Evolutionary conservation across 2,329 filamentous ascomycete species (phyloP), one percentile per base, ranked within the genome.

Genomic region (Cladosporium sp.): DNA sequence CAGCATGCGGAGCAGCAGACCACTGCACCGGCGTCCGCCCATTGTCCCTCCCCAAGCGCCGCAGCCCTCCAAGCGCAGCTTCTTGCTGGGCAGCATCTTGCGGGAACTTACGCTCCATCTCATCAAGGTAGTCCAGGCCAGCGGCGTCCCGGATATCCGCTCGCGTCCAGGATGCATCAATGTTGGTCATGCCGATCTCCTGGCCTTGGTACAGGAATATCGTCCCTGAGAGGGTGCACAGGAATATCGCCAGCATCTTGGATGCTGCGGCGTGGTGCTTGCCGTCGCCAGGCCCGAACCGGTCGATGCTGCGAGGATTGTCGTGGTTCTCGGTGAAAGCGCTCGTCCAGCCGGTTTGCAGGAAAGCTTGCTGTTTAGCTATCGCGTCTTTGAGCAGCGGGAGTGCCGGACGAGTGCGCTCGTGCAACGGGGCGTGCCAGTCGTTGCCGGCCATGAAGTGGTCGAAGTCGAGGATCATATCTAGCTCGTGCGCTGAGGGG

Each of bases 131-230:
- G 28, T 53, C 50, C 28, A 53, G 18, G 2, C 50, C 50, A 3
- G 50, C 50, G 14, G 50, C 50, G 5, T 53, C 50, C 2, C 50
- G 18, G 28, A 53, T 18, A 33, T 53, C 50, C 11, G 14, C 50
- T 11, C 50, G 23, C 5, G 16, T 33, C 50, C 50, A 53, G 0
- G 50, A 89, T 89, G 5, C 82, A 79, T 14, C 77, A 76, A 89
- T 81, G 71, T 90, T 90, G 40, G 82, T 80, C 85, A 89, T 89
- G 16, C 87, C 88, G 37, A 90, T 80, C 76, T 91, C 88, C n/a
- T 61, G 44, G 18, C 88, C 88, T 73, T 90, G 88, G 73, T 89
- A 90, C 21, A 90, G 77, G 71, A 88, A 90, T 0, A 87, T 80
- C 0, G 88, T 89, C 18, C 88, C 88, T 2, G 84, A 81, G 68